Base-by-base conservation (phyloP, 345 rosid species). In the Punica granatum region DNA sequence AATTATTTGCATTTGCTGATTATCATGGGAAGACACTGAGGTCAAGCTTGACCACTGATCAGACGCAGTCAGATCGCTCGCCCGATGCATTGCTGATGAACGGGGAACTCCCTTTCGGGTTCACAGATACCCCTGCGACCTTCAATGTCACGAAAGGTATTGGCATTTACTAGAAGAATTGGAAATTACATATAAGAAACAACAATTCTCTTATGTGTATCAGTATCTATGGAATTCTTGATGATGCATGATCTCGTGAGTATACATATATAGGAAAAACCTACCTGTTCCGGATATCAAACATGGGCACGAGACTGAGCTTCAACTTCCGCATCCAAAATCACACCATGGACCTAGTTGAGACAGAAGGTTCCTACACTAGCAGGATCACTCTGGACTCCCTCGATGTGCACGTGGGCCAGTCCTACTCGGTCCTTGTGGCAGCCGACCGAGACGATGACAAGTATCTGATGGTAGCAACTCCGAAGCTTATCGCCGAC, bases 341-440 rank as follows among this genome's bases (percentile, higher is more conserved):
- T 31, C 86, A 83, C 60, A n/a, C 26, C 37, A 67, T 83, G 82
- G 51, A 69, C 10, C 42, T 83, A 64, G 84, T 83, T 10, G 84
- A 83, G 73, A 78, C 82, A 32, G 82, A 83, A 68, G 82, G 84
- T 3, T 80, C 84, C 6, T 83, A 80, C 68, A 76, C 79, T 35
- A 71, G 70, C 35, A 80, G 75, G 71, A 78, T 63, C 21, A 48
- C 75, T 2, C 18, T 75, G 63, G 69, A 63, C 62, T 80, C 80
- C 12, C 79, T 80, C 2, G 82, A 80, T 28, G 73, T 80, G 34
- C 86, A 83, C 13, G 68, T 80, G 11, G 82, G 84, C 19, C 84
- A 83, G 64, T 75, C 86, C 1, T 77, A 79, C 64, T 79, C 86
- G 0, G 74, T 80, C 49, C 82, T 83, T 3, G 71, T 80, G 67